Evolutionary conservation across 192 early-diverging fungal genomes (phyloP).

Genomic region (Allomyces macrogynus): DNA sequence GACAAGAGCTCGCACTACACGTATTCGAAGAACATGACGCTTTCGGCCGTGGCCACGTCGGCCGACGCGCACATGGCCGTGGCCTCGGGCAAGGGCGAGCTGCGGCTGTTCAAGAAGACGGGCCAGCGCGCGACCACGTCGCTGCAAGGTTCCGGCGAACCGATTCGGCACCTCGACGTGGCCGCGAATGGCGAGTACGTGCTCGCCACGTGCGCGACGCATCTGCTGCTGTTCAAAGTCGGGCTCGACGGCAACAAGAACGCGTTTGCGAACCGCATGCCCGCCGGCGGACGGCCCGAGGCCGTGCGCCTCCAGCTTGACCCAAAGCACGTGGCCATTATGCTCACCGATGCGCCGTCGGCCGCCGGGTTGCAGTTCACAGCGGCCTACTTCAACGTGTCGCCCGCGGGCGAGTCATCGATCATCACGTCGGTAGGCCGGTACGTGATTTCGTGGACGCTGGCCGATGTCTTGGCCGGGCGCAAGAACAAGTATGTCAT

Average conservation of each 20-base stretch:
- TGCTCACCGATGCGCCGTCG: constrained; percentile 20
- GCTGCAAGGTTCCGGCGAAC: constrained; percentile 69
- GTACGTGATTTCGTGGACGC: constrained; percentile 82
- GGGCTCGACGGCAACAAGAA: constrained; percentile 28
- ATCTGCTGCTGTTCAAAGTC: constrained; percentile 65
- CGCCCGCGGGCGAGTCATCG: constrained; percentile 47
- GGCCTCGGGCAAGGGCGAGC: constrained; percentile 66
- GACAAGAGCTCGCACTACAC: constrained; percentile 36
- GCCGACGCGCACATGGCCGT: constrained; percentile 61
- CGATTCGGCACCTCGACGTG: constrained; percentile 74
- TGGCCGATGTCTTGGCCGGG: constrained; percentile 55
- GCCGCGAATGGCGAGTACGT: constrained; percentile 66
- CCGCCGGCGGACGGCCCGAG: constrained; percentile 35
- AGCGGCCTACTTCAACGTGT: constrained; percentile 71
- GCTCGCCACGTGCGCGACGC: constrained; percentile 70
- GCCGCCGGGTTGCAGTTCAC: constrained; percentile 45
- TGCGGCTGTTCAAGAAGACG: constrained; percentile 61
- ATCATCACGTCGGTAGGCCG: constrained; percentile 82
- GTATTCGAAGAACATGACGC: constrained; percentile 48
- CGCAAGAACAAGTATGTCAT: constrained; percentile 67
- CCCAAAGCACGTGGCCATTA: constrained; percentile 71
- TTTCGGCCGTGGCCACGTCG: constrained; percentile 53
- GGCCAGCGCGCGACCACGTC: constrained; percentile 66
- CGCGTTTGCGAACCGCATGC: constrained; percentile 45
- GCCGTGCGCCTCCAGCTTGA: constrained; percentile 56